Base-by-base conservation (phyloP, 768 basidiomycete species). In the Terana coerulea region DNA sequence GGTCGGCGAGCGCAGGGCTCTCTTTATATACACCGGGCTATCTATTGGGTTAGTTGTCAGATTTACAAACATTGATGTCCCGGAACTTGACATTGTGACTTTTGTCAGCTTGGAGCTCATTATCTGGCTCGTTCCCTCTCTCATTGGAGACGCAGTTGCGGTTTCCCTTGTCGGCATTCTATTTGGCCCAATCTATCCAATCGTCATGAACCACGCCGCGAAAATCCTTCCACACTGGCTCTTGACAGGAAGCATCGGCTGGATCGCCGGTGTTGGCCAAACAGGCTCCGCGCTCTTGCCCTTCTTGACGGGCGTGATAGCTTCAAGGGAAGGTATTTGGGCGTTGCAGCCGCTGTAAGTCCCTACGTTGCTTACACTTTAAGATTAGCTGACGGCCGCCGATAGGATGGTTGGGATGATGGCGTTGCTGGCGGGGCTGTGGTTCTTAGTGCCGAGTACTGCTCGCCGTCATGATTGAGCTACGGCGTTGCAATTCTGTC, bases 121-220 rank as follows among this genome's bases (percentile, higher is more conserved):
- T 25, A 66, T 84, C 14, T 86, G 84, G 84, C 65, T 76, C 3
- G 76, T 77, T 0, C 77, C 78, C 1, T 73, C 70, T 4, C 62
- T 86, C 35, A 64, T 81, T 19, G 77, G 74, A 24, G 73, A 72
- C 37, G 83, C 79, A 0, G 67, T 85, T 3, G 72, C 75, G 10
- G 74, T 79, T 40, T 69, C 79, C 4, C 62, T 85, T 24, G 67
- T 83, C 33, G 84, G 84, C 36, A 42, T 83, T 14, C 57, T 76
- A 29, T 63, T 80, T n/a, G 78, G 77, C 0, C 77, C 75, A 12
- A 66, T 76, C 51, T 76, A 75, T 53, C 74, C 71, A 3, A 67
- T 72, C 46, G 63, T 69, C n/a, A 73, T 75, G 68, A 70, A 68
- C 54, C 64, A 72, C 36, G 54, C 70, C 11, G 60, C 65, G 8